phyloP scores from a whole-genome alignment of 495 filamentous ascomycete species.

The Trichodelitschia bisporula region DNA sequence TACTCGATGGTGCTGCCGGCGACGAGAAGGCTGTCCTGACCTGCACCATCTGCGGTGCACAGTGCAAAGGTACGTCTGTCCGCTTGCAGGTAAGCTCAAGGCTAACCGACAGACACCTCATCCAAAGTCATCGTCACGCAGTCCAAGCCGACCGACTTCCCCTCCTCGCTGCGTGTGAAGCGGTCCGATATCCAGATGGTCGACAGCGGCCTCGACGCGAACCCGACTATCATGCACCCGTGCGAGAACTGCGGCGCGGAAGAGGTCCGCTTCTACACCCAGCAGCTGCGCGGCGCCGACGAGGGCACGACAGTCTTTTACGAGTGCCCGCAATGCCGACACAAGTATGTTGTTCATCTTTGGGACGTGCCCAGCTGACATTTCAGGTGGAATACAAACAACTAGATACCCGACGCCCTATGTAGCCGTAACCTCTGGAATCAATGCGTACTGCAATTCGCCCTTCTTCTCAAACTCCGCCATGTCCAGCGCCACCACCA shows the following conservation, averaged over 20 bases:
- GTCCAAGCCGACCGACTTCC: conserved; percentile 69
- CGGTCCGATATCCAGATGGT: conserved; percentile 58
- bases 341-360: conserved; percentile 34
- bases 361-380: not conserved
- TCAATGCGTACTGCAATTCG: conserved; percentile 70
- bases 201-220: conserved; percentile 45
- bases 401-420: conserved; percentile 17
- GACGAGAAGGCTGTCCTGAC: conserved; percentile 44
- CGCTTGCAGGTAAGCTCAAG: not conserved
- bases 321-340: conserved; percentile 52
- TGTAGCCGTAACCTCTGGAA: too few species aligned
- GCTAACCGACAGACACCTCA: conserved; percentile 34
- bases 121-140: conserved; percentile 59
- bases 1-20: conserved; percentile 58
- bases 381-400: conserved; percentile 34
- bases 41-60: conserved; percentile 66
- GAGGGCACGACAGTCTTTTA: conserved; percentile 87
- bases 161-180: conserved; percentile 64
- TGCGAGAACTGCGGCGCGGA: conserved; percentile 61
- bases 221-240: too few species aligned
- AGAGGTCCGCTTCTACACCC: conserved; percentile 64
- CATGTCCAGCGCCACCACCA: conserved; percentile 93
- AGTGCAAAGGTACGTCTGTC: conserved; percentile 8
- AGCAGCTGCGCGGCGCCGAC: conserved; percentile 78
- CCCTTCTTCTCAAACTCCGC: conserved; percentile 85